phyloP scores from a whole-genome alignment of 768 basidiomycete species.

The Holtermanniella nyarrowii region DNA sequence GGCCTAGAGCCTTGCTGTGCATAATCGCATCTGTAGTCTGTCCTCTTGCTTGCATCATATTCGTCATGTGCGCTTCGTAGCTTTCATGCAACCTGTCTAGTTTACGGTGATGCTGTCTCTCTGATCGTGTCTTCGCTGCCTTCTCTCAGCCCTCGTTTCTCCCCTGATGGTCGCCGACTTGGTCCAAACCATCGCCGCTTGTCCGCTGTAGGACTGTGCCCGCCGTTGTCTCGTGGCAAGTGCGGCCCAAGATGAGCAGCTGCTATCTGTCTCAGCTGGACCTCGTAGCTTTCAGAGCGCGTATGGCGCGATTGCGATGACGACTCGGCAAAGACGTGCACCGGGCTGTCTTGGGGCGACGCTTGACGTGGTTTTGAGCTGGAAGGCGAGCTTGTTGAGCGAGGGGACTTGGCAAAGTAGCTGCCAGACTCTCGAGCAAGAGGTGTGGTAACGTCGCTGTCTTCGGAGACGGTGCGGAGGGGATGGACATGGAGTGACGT shows the following conservation, averaged over 20 bases:
- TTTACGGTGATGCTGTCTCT: not conserved
- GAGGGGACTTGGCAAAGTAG: slow-evolving; percentile 5
- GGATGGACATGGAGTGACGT: slow-evolving; percentile 3
- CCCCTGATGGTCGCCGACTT: not conserved
- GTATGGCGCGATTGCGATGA: slow-evolving; percentile 5
- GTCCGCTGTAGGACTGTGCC: not conserved
- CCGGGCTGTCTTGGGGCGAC: not conserved
- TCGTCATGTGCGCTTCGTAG: not conserved
- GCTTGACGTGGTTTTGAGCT: not conserved
- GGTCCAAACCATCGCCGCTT: slow-evolving; percentile 23
- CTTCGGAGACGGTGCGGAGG: not conserved
- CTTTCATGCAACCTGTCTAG: not conserved
- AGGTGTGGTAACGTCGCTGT: slow-evolving; percentile 7
- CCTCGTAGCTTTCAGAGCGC: slow-evolving; percentile 20
- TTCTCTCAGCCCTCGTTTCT: not conserved
- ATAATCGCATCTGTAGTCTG: not conserved
- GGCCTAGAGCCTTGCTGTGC: not conserved
- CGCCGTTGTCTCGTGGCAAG: slow-evolving; percentile 4
- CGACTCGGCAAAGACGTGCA: not conserved
- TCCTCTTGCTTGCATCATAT: not conserved
- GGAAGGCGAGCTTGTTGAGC: slow-evolving; percentile 6
- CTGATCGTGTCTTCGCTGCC: slow-evolving; percentile 1
- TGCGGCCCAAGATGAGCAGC: not conserved
- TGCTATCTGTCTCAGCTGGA: slow-evolving; percentile 9
- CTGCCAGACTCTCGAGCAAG: not conserved